Conservation (phyloP, 1,284 basidiomycete genomes). For the Ganoderma meredithae region DNA sequence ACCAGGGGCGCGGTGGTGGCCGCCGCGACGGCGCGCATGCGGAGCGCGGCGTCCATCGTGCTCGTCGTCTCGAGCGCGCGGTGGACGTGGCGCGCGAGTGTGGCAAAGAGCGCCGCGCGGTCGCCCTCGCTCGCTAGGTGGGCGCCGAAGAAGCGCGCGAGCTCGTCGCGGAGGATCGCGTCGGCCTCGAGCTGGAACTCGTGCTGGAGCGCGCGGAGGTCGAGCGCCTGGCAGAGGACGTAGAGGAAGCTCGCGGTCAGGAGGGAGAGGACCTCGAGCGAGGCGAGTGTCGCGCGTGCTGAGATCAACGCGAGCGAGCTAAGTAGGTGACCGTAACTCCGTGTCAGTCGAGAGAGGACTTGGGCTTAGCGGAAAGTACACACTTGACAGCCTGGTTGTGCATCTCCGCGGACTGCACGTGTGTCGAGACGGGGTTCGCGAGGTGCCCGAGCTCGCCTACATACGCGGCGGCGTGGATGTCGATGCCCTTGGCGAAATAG, state of each 20-base stretch:
- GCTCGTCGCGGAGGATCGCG: slow-evolving; percentile 58
- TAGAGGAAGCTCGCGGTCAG: slow-evolving; percentile 81
- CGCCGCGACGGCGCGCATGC: slow-evolving; percentile 72
- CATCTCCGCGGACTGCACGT: slow-evolving; percentile 88
- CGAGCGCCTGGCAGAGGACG: slow-evolving; percentile 82
- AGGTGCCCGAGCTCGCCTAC: slow-evolving; percentile 85
- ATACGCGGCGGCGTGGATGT: slow-evolving; percentile 86
- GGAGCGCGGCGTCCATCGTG: slow-evolving; percentile 70
- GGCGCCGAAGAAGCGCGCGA: slow-evolving; percentile 54
- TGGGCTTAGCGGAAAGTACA: neutral
- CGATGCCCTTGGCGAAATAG: slow-evolving; percentile 86
- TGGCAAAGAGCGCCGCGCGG: slow-evolving; percentile 42
- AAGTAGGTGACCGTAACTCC: slow-evolving; percentile 1
- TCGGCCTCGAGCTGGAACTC: slow-evolving; percentile 65
- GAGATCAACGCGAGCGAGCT: slow-evolving; percentile 86
- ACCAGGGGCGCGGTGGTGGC: slow-evolving; percentile 68
- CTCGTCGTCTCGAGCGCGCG: slow-evolving; percentile 69
- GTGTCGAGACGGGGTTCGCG: slow-evolving; percentile 87
- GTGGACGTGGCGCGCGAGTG: slow-evolving; percentile 51
- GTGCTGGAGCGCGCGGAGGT: slow-evolving; percentile 74
- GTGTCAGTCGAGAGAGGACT: neutral
- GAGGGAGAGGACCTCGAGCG: slow-evolving; percentile 80
- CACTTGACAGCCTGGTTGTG: slow-evolving; percentile 73
- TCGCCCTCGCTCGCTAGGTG: slow-evolving; percentile 45
- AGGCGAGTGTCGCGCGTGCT: slow-evolving; percentile 77